phyloP scores from a whole-genome alignment of 1,139 yeast genomes.

The Scheffersomyces insectosa region DNA sequence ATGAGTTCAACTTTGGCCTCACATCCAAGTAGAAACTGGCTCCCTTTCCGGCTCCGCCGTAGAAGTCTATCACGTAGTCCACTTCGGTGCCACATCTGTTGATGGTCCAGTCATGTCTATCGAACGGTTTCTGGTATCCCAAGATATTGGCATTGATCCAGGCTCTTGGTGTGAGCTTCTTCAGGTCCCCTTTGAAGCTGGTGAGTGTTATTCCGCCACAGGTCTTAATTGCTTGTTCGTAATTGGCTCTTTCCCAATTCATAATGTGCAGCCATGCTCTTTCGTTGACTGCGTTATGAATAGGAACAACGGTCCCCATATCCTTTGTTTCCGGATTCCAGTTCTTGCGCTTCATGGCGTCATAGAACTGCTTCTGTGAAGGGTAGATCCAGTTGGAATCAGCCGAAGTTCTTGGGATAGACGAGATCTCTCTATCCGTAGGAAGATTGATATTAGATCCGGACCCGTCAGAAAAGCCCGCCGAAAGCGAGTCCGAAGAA shows the following conservation, averaged over 20 bases:
- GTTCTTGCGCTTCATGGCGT: constrained; percentile 89
- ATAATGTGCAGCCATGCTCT: constrained; percentile 85
- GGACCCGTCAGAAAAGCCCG: constrained; percentile 23
- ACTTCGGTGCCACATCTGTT: constrained; percentile 81
- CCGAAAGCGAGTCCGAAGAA: constrained; percentile 37
- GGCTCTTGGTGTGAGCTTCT: constrained; percentile 86
- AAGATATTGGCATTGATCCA: constrained; percentile 61
- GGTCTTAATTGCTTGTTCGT: constrained; percentile 44
- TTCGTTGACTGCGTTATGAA: constrained; percentile 92
- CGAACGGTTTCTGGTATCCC: constrained; percentile 82
- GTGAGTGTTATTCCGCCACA: constrained; percentile 89
- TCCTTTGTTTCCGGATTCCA: constrained; percentile 83
- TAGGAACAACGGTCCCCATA: constrained; percentile 90
- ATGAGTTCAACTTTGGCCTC: constrained; percentile 79
- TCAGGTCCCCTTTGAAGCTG: constrained; percentile 86
- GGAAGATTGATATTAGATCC: constrained; percentile 44
- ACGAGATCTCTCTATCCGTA: constrained; percentile 71
- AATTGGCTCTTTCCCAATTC: constrained; percentile 73
- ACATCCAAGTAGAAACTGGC: constrained; percentile 83
- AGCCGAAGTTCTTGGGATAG: constrained; percentile 78
- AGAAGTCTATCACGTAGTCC: constrained; percentile 93
- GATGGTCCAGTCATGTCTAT: constrained; percentile 95
- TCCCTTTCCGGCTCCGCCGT: constrained; percentile 60
- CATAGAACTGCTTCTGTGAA: constrained; percentile 89
- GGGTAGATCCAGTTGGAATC: constrained; percentile 88